phyloP scores from a whole-genome alignment of 140 eudicot species.

The Stevia rebaudiana region DNA sequence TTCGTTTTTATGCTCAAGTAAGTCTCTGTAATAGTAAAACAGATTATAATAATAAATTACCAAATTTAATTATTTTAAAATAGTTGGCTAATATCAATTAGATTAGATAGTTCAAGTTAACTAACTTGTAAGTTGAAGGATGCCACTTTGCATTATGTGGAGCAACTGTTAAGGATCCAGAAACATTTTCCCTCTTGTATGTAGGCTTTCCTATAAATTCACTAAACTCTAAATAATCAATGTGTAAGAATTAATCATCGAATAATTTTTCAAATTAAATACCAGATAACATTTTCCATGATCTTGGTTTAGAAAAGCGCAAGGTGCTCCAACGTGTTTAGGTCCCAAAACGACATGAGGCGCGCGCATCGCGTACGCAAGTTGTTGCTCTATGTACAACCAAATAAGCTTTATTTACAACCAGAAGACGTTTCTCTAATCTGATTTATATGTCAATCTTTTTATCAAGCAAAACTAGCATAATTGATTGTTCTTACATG shows the following conservation, averaged over 20 bases:
- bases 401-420: too few species aligned
- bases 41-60: neutral
- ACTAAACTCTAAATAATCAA: constrained; percentile 48
- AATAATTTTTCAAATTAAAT: neutral
- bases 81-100: neutral
- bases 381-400: too few species aligned
- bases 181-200: constrained; percentile 61
- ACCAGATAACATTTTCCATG: neutral
- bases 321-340: too few species aligned
- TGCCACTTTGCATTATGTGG: constrained; percentile 45
- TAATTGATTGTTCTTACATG: too few species aligned
- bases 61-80: neutral
- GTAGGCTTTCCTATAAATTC: constrained; percentile 43
- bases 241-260: neutral
- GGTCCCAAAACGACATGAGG: too few species aligned
- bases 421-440: too few species aligned
- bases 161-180: constrained; percentile 33
- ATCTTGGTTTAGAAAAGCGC: too few species aligned
- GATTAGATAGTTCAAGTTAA: neutral
- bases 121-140: constrained; percentile 49
- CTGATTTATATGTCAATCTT: too few species aligned
- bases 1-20: constrained; percentile 27
- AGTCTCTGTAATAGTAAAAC: constrained; percentile 38
- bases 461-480: too few species aligned
- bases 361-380: too few species aligned